Evolutionary conservation across 352 stramenopile species (phyloP).

Genomic region (Phytophthora lateralis): DNA sequence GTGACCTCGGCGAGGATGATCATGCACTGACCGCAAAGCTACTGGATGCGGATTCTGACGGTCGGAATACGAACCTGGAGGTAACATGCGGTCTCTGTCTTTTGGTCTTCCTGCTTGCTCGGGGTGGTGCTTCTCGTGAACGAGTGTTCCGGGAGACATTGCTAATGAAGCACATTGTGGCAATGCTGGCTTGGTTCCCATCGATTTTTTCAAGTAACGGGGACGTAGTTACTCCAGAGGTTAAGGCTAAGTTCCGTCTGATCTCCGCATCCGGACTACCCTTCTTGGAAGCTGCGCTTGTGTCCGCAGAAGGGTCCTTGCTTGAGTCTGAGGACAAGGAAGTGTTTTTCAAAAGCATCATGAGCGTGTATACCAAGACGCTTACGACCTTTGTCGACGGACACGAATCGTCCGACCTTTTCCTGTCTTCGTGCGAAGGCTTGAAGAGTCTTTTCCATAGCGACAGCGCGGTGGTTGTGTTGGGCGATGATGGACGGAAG

Average conservation of each 20-base stretch:
- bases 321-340: conserved; percentile 21
- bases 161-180: conserved; percentile 37
- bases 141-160: conserved; percentile 48
- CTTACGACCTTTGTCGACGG: conserved; percentile 44
- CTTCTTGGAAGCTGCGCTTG: conserved; percentile 56
- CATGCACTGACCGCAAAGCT: conserved; percentile 24
- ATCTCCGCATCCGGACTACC: conserved; percentile 47
- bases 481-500: conserved; percentile 16
- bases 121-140: conserved; percentile 41
- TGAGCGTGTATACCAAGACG: conserved; percentile 42
- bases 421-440: conserved; percentile 50
- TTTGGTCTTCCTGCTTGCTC: conserved; percentile 57
- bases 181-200: conserved; percentile 51
- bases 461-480: conserved; percentile 15
- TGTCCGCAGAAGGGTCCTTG: conserved; percentile 34
- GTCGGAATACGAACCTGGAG: conserved; percentile 44
- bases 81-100: conserved; percentile 54
- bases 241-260: conserved; percentile 41
- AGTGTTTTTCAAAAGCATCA: conserved; percentile 26
- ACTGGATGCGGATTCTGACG: conserved; percentile 25
- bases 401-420: conserved; percentile 47
- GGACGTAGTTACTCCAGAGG: conserved; percentile 17
- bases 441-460: conserved; percentile 51
- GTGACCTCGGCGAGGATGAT: conserved; percentile 23
- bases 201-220: conserved; percentile 40